Percentiles rank a stretch among this genome's conserved stretches.
These are phyloP conservation scores for Aspergillus fumigatiaffinis DNA, from an alignment of 2,329 filamentous ascomycete species.

Conservation along the genomic window DNA sequence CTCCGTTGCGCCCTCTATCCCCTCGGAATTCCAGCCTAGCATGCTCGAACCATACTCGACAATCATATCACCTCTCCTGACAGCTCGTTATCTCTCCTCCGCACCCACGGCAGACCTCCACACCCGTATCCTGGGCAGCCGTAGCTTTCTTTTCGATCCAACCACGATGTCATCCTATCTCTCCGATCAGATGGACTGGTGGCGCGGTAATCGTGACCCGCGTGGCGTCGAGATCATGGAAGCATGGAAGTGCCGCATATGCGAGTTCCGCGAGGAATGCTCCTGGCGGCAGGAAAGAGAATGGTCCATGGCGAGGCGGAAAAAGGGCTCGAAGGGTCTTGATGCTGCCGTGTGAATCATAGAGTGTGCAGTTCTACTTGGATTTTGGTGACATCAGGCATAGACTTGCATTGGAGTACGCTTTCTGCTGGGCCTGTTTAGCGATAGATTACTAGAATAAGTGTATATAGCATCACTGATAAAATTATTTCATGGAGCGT, in stretches of 20 bases:
- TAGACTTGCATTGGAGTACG: not conserved
- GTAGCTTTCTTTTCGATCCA: constrained; percentile 64
- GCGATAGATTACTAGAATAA: not conserved
- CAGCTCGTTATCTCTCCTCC: constrained; percentile 42
- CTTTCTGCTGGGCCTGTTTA: not conserved
- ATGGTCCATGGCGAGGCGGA: constrained; percentile 47
- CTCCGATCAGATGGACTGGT: constrained; percentile 73
- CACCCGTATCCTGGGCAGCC: constrained; percentile 47
- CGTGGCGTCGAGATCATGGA: constrained; percentile 77
- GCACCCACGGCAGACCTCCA: constrained; percentile 21
- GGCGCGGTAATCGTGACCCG: constrained; percentile 70
- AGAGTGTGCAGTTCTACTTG: not conserved
- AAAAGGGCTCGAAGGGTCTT: constrained; percentile 19
- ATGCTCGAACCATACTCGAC: constrained; percentile 36
- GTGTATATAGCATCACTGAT: not conserved
- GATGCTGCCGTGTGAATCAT: not conserved
- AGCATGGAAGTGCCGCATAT: constrained; percentile 80
- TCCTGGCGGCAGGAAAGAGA: constrained; percentile 72
- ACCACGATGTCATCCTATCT: constrained; percentile 64
- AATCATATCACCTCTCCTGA: constrained; percentile 42
- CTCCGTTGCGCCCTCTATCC: constrained; percentile 26
- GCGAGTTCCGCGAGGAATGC: constrained; percentile 77
- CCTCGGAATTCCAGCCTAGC: constrained; percentile 30
- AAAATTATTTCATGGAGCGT: not conserved
- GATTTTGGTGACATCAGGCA: not conserved